Percentiles rank a stretch among this genome's conserved stretches.
Conservation (phyloP, 2,329 filamentous ascomycete species). For the Calonectria leucothoes region DNA sequence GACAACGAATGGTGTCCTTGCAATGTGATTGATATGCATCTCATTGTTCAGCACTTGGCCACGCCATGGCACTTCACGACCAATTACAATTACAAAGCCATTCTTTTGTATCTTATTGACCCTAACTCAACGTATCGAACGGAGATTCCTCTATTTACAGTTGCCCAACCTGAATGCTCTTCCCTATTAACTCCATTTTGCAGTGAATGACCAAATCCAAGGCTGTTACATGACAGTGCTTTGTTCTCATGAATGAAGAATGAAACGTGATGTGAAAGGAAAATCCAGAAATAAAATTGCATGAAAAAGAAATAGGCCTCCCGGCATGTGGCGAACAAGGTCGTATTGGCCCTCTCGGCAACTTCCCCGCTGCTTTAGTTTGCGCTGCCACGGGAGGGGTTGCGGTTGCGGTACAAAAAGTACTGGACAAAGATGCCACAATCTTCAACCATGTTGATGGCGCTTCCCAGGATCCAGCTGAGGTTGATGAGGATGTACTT, state of each 20-base stretch:
- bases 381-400: neutral
- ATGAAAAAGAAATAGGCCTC: neutral
- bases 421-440: conserved; percentile 91
- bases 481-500: conserved; percentile 90
- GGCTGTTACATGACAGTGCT: neutral
- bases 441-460: conserved; percentile 88
- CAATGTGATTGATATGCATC: too few species aligned
- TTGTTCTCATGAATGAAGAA: neutral
- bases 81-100: neutral
- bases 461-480: conserved; percentile 89
- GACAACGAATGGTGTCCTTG: too few species aligned
- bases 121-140: neutral
- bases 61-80: too few species aligned
- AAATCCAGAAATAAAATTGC: neutral
- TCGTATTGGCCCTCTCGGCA: neutral
- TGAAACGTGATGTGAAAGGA: neutral
- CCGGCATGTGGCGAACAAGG: neutral
- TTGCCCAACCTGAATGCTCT: neutral
- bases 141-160: neutral
- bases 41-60: too few species aligned
- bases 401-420: conserved; percentile 77
- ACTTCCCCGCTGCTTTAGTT: neutral
- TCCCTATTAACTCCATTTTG: neutral
- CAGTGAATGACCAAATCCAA: neutral
- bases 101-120: neutral